Conservation (phyloP, 108 stramenopile genomes). For the Cyclostephanos invisitatus region DNA sequence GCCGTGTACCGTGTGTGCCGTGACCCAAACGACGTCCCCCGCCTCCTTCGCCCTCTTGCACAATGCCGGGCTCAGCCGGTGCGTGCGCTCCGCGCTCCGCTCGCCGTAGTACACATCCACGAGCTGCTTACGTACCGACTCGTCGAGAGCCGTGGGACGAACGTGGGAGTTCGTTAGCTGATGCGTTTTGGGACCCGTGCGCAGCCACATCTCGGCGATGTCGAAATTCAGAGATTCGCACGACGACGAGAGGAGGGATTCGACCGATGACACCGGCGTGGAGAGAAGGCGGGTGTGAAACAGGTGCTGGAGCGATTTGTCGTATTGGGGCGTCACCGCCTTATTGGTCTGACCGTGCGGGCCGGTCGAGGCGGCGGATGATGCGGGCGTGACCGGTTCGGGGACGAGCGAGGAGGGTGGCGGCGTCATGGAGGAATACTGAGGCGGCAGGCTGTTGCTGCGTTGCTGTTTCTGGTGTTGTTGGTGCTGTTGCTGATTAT, state of each 20-base stretch:
- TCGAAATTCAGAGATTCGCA: constrained; percentile 89
- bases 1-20: constrained; percentile 68
- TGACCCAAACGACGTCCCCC: constrained; percentile 86
- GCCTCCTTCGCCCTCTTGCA: constrained; percentile 91
- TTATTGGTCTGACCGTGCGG: constrained; percentile 3
- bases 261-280: constrained; percentile 58
- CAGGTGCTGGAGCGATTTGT: constrained; percentile 27
- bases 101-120: constrained; percentile 92
- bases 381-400: not conserved
- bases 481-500: not conserved
- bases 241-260: constrained; percentile 70
- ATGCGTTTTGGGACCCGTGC: constrained; percentile 91
- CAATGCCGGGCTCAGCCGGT: constrained; percentile 82
- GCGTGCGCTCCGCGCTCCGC: constrained; percentile 68
- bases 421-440: not conserved
- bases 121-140: constrained; percentile 70
- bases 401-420: not conserved
- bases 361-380: not conserved
- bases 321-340: not conserved
- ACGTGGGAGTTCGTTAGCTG: constrained; percentile 88
- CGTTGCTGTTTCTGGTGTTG: not conserved
- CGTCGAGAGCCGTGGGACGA: constrained; percentile 77
- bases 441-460: not conserved
- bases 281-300: constrained; percentile 34
- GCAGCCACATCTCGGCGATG: constrained; percentile 94